These are phyloP conservation scores for Vanilla planifolia DNA, from an alignment of 106 monocot genomes.

Conservation along the genomic window DNA sequence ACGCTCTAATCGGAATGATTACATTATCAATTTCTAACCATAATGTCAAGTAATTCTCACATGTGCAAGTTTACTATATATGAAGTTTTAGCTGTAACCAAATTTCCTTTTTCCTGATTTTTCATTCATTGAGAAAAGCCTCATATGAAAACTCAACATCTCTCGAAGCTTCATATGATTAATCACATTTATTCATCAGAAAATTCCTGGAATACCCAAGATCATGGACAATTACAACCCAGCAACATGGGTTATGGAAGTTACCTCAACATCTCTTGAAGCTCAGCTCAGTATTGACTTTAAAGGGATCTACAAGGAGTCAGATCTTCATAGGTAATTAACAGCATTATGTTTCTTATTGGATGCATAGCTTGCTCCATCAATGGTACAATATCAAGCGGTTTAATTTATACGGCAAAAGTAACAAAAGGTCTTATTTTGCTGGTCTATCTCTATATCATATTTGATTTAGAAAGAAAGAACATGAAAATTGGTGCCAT, in stretches of 20 bases:
- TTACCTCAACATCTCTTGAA: slow-evolving; percentile 13
- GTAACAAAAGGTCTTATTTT: too few species aligned
- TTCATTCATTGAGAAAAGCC: too few species aligned
- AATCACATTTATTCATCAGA: slow-evolving; percentile 1
- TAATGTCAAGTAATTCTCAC: background rate
- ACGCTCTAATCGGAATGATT: background rate
- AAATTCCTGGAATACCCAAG: slow-evolving; percentile 22
- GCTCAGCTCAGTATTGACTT: slow-evolving; percentile 9
- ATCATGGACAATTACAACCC: slow-evolving; percentile 20
- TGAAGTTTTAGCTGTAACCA: too few species aligned
- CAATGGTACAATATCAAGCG: too few species aligned
- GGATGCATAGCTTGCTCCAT: background rate
- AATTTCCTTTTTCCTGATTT: too few species aligned
- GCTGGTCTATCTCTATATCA: background rate
- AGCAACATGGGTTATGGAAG: slow-evolving; percentile 24
- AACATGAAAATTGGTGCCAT: background rate
- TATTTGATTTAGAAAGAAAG: background rate
- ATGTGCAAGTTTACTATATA: too few species aligned
- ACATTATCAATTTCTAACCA: background rate
- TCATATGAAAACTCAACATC: background rate
- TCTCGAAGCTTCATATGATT: background rate
- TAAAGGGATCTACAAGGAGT: slow-evolving; percentile 1
- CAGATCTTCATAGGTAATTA: slow-evolving; percentile 7
- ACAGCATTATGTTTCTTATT: too few species aligned
- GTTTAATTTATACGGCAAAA: too few species aligned